Evolutionary conservation across 2,329 filamentous ascomycete genomes (phyloP).

Genomic region (Chaetomium sp.): DNA sequence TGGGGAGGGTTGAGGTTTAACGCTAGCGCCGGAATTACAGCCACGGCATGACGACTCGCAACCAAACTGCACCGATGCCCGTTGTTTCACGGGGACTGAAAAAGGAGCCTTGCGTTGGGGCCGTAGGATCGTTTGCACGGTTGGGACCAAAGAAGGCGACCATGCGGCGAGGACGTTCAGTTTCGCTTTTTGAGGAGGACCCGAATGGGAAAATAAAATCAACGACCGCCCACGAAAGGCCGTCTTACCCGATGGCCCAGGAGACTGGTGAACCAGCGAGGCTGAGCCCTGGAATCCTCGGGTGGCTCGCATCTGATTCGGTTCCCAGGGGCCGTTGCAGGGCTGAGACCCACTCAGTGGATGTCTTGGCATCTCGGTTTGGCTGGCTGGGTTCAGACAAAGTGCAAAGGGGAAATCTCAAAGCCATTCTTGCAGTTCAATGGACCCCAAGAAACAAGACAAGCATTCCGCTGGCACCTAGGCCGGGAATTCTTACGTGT

Average conservation of each 20-base stretch:
- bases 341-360: conserved; percentile 1
- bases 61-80: neutral
- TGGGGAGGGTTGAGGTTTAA: neutral
- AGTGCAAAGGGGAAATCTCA: neutral
- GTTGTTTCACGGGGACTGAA: neutral
- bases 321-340: conserved; percentile 1
- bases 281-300: conserved; percentile 8
- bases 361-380: neutral
- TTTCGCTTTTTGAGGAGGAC: neutral
- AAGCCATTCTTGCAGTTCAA: too few species aligned
- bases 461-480: too few species aligned
- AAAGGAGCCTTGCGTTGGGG: neutral
- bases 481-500: too few species aligned
- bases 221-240: neutral
- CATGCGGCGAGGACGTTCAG: conserved; percentile 2
- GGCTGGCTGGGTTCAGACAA: neutral
- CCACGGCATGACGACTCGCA: neutral
- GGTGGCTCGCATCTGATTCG: conserved; percentile 5
- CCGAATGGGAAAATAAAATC: neutral
- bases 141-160: neutral
- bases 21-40: neutral
- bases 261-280: conserved; percentile 5
- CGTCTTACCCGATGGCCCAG: conserved; percentile 3
- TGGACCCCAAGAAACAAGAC: too few species aligned
- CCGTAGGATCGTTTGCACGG: neutral